Evolutionary conservation across 2,329 filamentous ascomycete species (phyloP), one percentile per base, ranked within the genome.

Genomic region (Verticillium alfalfae): DNA sequence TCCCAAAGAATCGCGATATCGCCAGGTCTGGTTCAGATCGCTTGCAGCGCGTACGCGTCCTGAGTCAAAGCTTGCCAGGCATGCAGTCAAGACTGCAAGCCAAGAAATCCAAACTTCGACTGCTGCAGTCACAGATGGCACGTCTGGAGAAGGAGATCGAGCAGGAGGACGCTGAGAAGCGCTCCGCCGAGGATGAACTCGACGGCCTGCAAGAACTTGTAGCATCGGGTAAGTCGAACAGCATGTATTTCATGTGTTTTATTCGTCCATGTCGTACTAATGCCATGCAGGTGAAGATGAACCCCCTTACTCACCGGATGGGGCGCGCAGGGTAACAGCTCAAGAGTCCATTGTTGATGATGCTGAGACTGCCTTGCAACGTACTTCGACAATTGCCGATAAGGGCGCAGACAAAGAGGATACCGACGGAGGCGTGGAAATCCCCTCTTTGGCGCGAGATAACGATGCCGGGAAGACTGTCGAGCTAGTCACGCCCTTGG

Each of bases 91-190:
- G 69, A 15, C 68, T 81, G 13, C 71, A 75, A 61, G 75, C 79
- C 59, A 81, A 84, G 66, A 75, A 79, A 61, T 73, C 76, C n/a
- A 81, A 77, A 63, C 67, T 86, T 18, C 76, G 76, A 60, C 70
- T 75, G 22, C 67, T 84, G 39, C 75, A 80, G 62, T 77, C 79
- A 5, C 78, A 84, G 67, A 74, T 82, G 26, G 73, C 74, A 22
- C 77, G 74, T 18, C 75, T 86, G 39, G 75, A 84, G 67, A 76
- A 76, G 31, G 83, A 85, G 63, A 75, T 82, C 15, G 72, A 75
- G 34, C 70, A 72, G n/a, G 75, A 74, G 34, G 64, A 72, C 56
- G 65, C 67, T 6, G 74, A 76, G 59, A 74, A 75, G 63, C 66
- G 75, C 58, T 69, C 65, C 15, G 66, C 78, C 13, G 69, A 68